A percentile compares a stretch with the other conserved stretches of the same genome.
phyloP scores from a whole-genome alignment of 331 rosid genomes.

The Pyracantha coccinea region DNA sequence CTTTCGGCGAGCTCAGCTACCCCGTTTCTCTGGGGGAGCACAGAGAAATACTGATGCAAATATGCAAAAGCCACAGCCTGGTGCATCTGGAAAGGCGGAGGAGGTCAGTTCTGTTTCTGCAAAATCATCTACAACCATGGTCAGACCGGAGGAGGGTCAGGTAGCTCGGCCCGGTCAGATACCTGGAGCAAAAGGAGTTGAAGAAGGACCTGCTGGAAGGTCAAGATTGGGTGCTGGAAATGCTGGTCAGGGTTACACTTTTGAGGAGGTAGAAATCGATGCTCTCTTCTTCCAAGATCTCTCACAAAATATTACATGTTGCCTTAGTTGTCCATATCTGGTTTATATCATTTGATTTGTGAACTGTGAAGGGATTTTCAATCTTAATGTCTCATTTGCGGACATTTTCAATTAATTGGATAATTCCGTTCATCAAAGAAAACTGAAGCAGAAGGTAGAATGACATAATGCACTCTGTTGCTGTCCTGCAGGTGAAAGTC shows the following conservation, averaged over 20 bases:
- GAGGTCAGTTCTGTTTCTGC: constrained; percentile 39
- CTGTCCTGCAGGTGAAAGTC: constrained; percentile 63
- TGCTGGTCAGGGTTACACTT: constrained; percentile 93
- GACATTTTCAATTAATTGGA: not conserved
- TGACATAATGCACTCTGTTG: constrained; percentile 13
- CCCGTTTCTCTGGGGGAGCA: constrained; percentile 42
- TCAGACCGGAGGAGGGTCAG: constrained; percentile 66
- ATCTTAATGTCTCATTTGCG: not conserved
- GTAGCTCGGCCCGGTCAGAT: constrained; percentile 54
- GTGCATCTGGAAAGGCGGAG: constrained; percentile 61
- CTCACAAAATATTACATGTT: not conserved
- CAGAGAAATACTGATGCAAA: constrained; percentile 62
- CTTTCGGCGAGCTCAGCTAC: constrained; percentile 76
- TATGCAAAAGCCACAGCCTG: constrained; percentile 55
- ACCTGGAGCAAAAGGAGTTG: constrained; percentile 62
- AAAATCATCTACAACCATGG: constrained; percentile 45
- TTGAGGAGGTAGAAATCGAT: constrained; percentile 61
- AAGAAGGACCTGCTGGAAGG: constrained; percentile 66
- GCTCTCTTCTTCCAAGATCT: not conserved
- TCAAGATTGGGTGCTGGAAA: constrained; percentile 80
- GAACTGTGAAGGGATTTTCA: not conserved
- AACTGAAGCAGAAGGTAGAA: constrained; percentile 1
- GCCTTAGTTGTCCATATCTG: not conserved
- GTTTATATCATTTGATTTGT: not conserved
- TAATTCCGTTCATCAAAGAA: not conserved